These are phyloP conservation scores for Coemansia sp. DNA, from an alignment of 192 early-diverging fungal species.

Conservation along the genomic window DNA sequence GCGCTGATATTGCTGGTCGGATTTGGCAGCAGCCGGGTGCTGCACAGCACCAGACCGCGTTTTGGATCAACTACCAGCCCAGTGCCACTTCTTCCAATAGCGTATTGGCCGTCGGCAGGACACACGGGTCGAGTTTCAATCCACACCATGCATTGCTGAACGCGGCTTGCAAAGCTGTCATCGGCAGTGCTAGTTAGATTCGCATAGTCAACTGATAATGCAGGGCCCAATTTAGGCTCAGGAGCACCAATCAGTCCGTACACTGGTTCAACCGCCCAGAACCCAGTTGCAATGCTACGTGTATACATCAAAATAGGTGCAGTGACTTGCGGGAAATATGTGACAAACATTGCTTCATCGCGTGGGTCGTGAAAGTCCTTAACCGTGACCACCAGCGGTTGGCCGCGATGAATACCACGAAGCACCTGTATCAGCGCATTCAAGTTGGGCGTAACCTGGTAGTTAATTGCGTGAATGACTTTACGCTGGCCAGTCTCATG, in stretches of 20 bases:
- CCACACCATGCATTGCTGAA: conserved; percentile 16
- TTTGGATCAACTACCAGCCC: conserved; percentile 70
- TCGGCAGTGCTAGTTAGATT: not conserved
- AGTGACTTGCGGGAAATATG: conserved; percentile 27
- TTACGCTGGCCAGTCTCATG: not conserved
- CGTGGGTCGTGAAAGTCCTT: conserved; percentile 33
- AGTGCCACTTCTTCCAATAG: conserved; percentile 52
- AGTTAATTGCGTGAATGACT: conserved; percentile 26
- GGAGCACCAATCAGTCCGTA: conserved; percentile 5
- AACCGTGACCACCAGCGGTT: conserved; percentile 22
- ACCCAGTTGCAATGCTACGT: conserved; percentile 29
- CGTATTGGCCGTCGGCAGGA: conserved; percentile 21
- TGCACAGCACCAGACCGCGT: conserved; percentile 76
- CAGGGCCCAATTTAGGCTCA: not conserved
- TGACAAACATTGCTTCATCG: conserved; percentile 74
- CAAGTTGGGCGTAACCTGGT: conserved; percentile 19
- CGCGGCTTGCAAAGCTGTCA: not conserved
- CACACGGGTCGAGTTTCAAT: conserved; percentile 14
- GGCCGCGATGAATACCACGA: conserved; percentile 4
- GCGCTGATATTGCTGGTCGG: conserved; percentile 76
- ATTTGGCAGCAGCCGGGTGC: conserved; percentile 73
- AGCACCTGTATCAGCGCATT: conserved; percentile 24
- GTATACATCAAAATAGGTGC: conserved; percentile 18
- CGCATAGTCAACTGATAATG: not conserved
- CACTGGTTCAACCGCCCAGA: conserved; percentile 33